Conservation (phyloP, 805 yeast genomes). For the Saccharomycopsis oosterbeekiorum region DNA sequence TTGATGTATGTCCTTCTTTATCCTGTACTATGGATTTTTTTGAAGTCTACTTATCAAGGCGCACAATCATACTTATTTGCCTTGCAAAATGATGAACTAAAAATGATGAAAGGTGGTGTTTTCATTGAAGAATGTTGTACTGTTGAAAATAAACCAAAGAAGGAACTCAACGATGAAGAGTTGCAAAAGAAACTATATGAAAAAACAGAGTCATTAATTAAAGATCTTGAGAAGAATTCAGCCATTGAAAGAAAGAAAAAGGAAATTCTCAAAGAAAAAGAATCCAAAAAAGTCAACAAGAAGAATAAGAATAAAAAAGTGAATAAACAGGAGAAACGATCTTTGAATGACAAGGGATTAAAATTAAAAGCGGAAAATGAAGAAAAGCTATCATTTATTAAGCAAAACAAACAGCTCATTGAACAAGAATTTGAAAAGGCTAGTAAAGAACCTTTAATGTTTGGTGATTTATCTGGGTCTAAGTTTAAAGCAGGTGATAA, state of each 20-base stretch:
- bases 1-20: slow-evolving; percentile 56
- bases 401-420: not conserved
- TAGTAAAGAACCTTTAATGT: slow-evolving; percentile 12
- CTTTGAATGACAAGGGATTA: not conserved
- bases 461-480: slow-evolving; percentile 10
- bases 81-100: slow-evolving; percentile 60
- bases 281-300: slow-evolving; percentile 10
- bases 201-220: slow-evolving; percentile 49
- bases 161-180: slow-evolving; percentile 53
- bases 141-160: slow-evolving; percentile 37
- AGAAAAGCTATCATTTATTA: not conserved
- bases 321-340: not conserved
- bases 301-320: slow-evolving; percentile 2
- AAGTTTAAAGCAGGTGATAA: slow-evolving; percentile 4
- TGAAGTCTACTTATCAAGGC: slow-evolving; percentile 70
- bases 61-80: slow-evolving; percentile 69
- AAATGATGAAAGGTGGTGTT: slow-evolving; percentile 52
- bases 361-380: not conserved
- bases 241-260: slow-evolving; percentile 53
- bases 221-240: slow-evolving; percentile 53
- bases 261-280: slow-evolving; percentile 19
- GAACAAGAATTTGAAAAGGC: slow-evolving; percentile 12
- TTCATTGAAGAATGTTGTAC: slow-evolving; percentile 67
- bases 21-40: slow-evolving; percentile 76
- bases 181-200: slow-evolving; percentile 54